Evolutionary conservation across 2,329 filamentous ascomycete species (phyloP), one percentile per base, ranked within the genome.

Genomic region (Fusarium sterilihyphosum): DNA sequence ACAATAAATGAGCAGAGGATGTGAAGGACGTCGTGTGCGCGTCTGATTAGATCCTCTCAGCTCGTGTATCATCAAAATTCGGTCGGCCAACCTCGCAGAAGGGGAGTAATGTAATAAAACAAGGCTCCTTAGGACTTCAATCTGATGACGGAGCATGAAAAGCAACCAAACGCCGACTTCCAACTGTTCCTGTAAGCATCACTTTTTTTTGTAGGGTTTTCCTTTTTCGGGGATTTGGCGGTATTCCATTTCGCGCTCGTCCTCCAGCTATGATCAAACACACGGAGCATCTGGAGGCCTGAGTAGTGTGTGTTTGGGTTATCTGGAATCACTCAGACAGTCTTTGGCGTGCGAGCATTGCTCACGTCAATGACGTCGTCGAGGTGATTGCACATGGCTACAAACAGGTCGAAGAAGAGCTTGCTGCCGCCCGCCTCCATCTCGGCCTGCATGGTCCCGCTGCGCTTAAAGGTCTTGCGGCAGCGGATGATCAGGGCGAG

Each of bases 321-420:
- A 16, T 58, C 65, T 57, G 2, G 53, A 50, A 67, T 68, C 65
- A 50, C 65, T 89, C 82, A 90, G 82, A 90, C 86, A 58, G 88
- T 89, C 84, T 85, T 88, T 68, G 89, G 88, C 71, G 87, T 87
- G 74, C 87, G 85, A 82, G 88, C 89, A 83, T 92, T 93, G 90
- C 90, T 92, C 84, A 94, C 91, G 83, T 96, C 94, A 85, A 94
- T 92, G 85, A 98, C 91, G 85, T 98, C 95, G 89, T 98, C 95
- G 81, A 98, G 93, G 87, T 98, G 95, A 86, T 98, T 98, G 89
- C 94, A 97, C 92, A 98, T 94, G 80, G 95, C 95, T 82, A 98
- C 95, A 84, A 98, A 98, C 85, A 98, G 88, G 89, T 98, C 95
- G 87, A 98, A 98, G 89, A 96, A 98, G 86, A 98, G 89, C 89